Base-by-base conservation (phyloP, 2,329 filamentous ascomycete species). In the Pseudopyrenochaeta lycopersici region DNA sequence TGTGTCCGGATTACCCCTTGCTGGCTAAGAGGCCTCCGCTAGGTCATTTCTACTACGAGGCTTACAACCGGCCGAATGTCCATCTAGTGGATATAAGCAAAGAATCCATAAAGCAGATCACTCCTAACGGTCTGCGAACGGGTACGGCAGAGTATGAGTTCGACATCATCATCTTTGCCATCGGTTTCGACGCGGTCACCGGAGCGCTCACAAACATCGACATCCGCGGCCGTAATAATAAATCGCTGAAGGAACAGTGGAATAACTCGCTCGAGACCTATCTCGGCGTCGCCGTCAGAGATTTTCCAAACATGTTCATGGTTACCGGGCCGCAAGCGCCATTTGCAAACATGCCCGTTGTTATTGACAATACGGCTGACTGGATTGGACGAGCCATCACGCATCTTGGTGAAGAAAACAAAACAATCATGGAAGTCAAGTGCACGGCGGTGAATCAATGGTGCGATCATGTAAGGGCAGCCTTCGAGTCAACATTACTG, bases 321-420 rank as follows among this genome's bases (percentile, higher is more conserved):
- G 57, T 76, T 6, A 76, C 76, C 56, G 75, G 74, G 7, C 70
- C 76, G 4, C 74, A 77, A 27, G 74, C 66, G 2, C 75, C 76
- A 0, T 40, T 40, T 18, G 71, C 73, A 60, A 78, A 78, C 49
- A 72, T 74, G 5, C 74, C 75, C 1, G 44, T 46, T 9, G 44
- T 46, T 20, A 6, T 46, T 6, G 44, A 46, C 21, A 46, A 17
- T 17, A 11, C n/a, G 21, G 44, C 21, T n/a, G 15, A 36, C 15
- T 46, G 44, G 44, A 46, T 46, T 15, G 44, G 44, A n/a, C n/a
- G n/a, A n/a, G n/a, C n/a, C n/a, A n/a, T n/a, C n/a, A n/a, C n/a
- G n/a, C n/a, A n/a, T n/a, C n/a, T n/a, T n/a, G n/a, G n/a, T n/a
- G n/a, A n/a, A n/a, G n/a, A n/a, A n/a, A n/a, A n/a, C n/a, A n/a